Conservation (phyloP, 1,284 basidiomycete species). For the Ustilago esculenta region DNA sequence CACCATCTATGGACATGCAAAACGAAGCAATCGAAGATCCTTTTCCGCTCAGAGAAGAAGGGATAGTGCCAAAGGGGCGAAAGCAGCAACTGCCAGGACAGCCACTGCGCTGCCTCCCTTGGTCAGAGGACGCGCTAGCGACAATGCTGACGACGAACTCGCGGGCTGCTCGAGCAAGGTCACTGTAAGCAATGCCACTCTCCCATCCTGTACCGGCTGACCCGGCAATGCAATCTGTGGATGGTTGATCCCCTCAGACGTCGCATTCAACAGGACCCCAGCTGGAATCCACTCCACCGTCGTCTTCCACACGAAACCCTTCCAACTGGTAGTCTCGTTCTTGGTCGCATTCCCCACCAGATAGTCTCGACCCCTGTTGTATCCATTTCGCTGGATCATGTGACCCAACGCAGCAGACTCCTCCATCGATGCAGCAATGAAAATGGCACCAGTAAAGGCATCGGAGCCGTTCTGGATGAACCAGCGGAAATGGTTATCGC, state of each 20-base stretch:
- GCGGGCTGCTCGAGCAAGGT: conserved; percentile 55
- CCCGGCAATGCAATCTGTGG: conserved; percentile 72
- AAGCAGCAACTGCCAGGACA: not conserved
- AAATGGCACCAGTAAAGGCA: conserved; percentile 79
- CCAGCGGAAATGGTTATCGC: conserved; percentile 90
- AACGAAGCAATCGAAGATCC: too few relatives aligned
- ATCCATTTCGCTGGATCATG: conserved; percentile 53
- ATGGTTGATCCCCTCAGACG: conserved; percentile 75
- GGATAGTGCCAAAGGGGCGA: too few relatives aligned
- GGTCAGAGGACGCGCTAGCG: too few relatives aligned
- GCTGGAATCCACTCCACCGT: conserved; percentile 59
- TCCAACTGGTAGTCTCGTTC: conserved; percentile 34
- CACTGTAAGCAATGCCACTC: conserved; percentile 83
- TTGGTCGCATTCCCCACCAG: conserved; percentile 69
- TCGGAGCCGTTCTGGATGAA: conserved; percentile 80
- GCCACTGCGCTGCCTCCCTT: not conserved
- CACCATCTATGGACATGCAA: too few relatives aligned
- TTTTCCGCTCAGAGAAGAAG: too few relatives aligned
- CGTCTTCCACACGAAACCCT: conserved; percentile 51
- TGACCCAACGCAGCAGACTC: conserved; percentile 47
- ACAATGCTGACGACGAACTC: not conserved
- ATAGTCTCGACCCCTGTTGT: conserved; percentile 74
- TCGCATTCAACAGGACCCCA: conserved; percentile 63
- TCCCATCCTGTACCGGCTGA: conserved; percentile 79
- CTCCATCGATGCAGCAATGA: conserved; percentile 74